phyloP scores from a whole-genome alignment of 73 alveolate genomes.

The Tetrahymena malaccensis region DNA sequence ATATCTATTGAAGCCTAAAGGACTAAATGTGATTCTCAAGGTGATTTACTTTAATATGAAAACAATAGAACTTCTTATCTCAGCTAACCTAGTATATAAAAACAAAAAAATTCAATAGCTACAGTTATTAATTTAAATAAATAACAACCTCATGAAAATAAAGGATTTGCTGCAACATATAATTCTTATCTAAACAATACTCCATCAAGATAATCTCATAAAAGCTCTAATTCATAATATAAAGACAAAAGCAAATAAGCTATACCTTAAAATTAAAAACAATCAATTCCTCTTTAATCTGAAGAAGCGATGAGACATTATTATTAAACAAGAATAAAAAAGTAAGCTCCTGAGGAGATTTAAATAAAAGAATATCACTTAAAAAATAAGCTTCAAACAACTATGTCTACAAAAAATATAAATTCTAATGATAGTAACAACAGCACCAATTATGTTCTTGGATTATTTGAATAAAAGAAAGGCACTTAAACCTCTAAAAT shows the following conservation, averaged over 20 bases:
- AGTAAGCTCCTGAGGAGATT: neutral
- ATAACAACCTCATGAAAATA: neutral
- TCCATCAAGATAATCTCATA: neutral
- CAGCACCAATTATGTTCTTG: neutral
- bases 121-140: neutral
- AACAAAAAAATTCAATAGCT: neutral
- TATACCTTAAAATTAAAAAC: neutral
- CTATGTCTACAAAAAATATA: neutral
- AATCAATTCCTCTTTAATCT: neutral
- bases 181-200: neutral
- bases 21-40: neutral
- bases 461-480: neutral
- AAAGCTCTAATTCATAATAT: neutral
- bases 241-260: neutral
- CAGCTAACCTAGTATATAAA: neutral
- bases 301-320: neutral
- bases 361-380: neutral
- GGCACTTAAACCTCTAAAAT: neutral
- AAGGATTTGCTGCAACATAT: neutral
- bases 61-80: neutral
- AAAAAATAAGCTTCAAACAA: neutral
- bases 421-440: neutral
- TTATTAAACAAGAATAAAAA: neutral
- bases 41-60: neutral
- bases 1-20: neutral